Evolutionary conservation across 2,329 filamentous ascomycete genomes (phyloP).

Genomic region (Pseudogymnoascus sp.): DNA sequence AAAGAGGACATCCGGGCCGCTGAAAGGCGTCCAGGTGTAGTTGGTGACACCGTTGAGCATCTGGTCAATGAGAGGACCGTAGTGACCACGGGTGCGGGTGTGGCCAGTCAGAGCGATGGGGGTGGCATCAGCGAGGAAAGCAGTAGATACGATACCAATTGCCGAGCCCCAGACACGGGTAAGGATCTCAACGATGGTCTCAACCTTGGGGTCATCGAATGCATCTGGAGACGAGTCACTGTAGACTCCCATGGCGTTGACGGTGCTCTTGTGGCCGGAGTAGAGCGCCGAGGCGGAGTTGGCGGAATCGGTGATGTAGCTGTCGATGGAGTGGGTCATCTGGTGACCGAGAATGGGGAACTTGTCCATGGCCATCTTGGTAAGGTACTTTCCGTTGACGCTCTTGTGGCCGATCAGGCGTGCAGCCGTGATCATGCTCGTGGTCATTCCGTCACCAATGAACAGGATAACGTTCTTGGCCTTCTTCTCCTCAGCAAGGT

Average conservation of each 20-base stretch:
- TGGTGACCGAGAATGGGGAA: conserved; percentile 83
- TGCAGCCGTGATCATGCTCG: conserved; percentile 74
- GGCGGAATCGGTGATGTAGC: conserved; percentile 79
- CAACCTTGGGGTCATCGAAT: conserved; percentile 81
- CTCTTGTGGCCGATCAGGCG: conserved; percentile 74
- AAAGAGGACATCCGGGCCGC: conserved; percentile 73
- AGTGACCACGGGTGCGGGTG: conserved; percentile 61
- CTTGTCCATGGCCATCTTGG: conserved; percentile 67
- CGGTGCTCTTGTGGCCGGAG: conserved; percentile 74
- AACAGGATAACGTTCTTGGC: conserved; percentile 83
- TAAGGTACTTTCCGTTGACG: conserved; percentile 78
- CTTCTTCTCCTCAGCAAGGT: conserved; percentile 60
- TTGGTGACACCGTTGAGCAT: conserved; percentile 70
- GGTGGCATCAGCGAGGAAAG: conserved; percentile 73
- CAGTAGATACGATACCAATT: conserved; percentile 66
- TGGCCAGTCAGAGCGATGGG: conserved; percentile 69
- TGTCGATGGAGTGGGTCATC: conserved; percentile 82
- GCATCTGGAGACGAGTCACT: conserved; percentile 65
- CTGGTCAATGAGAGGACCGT: conserved; percentile 67
- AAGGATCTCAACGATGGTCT: conserved; percentile 74
- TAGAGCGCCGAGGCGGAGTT: conserved; percentile 79
- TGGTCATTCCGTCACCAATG: conserved; percentile 69
- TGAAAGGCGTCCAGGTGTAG: conserved; percentile 71
- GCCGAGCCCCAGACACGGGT: conserved; percentile 58
- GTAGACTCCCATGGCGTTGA: conserved; percentile 74